Evolutionary conservation across 1,139 yeast genomes (phyloP).

Genomic region (Arxiozyma bovina): DNA sequence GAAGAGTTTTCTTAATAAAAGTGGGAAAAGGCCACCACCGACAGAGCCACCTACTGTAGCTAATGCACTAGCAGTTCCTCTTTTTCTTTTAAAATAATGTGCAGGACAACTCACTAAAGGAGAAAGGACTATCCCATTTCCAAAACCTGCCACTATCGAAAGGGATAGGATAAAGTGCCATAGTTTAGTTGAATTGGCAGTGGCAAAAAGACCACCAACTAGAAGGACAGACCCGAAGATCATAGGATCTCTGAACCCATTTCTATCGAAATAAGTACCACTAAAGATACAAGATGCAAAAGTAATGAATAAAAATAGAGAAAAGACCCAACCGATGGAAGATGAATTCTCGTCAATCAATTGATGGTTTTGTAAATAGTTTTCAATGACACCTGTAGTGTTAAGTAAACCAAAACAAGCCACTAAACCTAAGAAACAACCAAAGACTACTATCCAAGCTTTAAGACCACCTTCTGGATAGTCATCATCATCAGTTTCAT

Average conservation of each 20-base stretch:
- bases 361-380: slow-evolving; percentile 48
- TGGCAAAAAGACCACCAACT: slow-evolving; percentile 45
- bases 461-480: slow-evolving; percentile 49
- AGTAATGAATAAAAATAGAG: slow-evolving; percentile 47
- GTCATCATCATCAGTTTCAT: slow-evolving; percentile 11
- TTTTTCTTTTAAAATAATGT: slow-evolving; percentile 50
- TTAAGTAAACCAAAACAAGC: slow-evolving; percentile 55
- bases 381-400: slow-evolving; percentile 55
- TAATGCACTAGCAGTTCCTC: slow-evolving; percentile 54
- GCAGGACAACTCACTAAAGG: slow-evolving; percentile 53
- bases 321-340: slow-evolving; percentile 59
- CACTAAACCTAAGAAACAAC: slow-evolving; percentile 48
- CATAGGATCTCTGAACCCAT: slow-evolving; percentile 46
- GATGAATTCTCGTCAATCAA: slow-evolving; percentile 39
- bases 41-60: slow-evolving; percentile 63
- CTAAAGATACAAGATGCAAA: slow-evolving; percentile 50
- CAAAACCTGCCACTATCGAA: slow-evolving; percentile 49
- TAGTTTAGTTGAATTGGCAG: slow-evolving; percentile 46
- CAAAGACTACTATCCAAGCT: slow-evolving; percentile 50
- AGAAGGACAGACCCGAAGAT: slow-evolving; percentile 40
- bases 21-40: slow-evolving; percentile 58
- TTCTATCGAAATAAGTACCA: slow-evolving; percentile 54
- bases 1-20: slow-evolving; percentile 48
- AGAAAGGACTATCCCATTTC: slow-evolving; percentile 48
- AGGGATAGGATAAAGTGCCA: slow-evolving; percentile 54